Evolutionary conservation across 139 green algal genomes (phyloP).

Genomic region (Chlamydomonas schloesseri): DNA sequence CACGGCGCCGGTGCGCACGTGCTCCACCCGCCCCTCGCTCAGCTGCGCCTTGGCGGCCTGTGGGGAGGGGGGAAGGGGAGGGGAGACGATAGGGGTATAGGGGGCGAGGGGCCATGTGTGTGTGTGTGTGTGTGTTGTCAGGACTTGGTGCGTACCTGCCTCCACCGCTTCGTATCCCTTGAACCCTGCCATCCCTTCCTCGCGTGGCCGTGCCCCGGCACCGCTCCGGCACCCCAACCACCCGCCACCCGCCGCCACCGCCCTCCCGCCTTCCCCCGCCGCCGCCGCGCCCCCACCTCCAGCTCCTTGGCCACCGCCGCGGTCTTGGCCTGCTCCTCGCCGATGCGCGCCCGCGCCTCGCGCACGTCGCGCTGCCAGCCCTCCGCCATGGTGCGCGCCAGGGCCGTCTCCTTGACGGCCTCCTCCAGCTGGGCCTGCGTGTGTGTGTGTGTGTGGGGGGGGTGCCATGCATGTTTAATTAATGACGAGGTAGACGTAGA

Average conservation of each 20-base stretch:
- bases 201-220: too few relatives aligned
- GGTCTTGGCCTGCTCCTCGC: background rate
- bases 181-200: too few relatives aligned
- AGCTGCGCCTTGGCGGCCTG: conserved; percentile 13
- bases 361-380: conserved; percentile 53
- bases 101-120: too few relatives aligned
- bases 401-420: conserved; percentile 36
- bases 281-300: background rate
- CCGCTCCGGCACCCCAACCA: too few relatives aligned
- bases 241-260: too few relatives aligned
- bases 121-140: too few relatives aligned
- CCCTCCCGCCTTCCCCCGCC: too few relatives aligned
- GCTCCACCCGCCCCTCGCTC: conserved; percentile 6
- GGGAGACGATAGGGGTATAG: background rate
- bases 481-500: too few relatives aligned
- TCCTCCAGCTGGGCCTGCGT: conserved; percentile 36
- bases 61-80: background rate
- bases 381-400: conserved; percentile 54
- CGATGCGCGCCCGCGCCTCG: background rate
- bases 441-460: too few relatives aligned
- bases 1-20: background rate
- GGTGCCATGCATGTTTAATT: too few relatives aligned
- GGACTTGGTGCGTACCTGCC: too few relatives aligned
- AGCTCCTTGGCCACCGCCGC: background rate
- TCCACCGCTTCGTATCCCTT: too few relatives aligned